Evolutionary conservation across 2,329 filamentous ascomycete species (phyloP).

Genomic region (Hymenoscyphus repandus): DNA sequence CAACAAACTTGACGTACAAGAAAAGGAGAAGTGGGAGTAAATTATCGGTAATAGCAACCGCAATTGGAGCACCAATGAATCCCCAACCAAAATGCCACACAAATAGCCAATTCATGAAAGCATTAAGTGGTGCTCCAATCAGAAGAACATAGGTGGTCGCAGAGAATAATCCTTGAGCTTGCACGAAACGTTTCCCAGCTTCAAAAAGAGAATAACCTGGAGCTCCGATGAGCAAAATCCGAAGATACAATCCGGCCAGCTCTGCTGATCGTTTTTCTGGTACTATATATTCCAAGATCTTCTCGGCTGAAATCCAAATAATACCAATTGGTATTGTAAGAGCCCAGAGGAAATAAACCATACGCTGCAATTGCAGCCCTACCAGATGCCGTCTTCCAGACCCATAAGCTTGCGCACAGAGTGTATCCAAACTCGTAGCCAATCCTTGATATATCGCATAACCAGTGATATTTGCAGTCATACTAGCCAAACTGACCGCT

Average conservation of each 20-base stretch:
- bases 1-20: constrained; percentile 66
- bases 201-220: constrained; percentile 76
- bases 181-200: constrained; percentile 71
- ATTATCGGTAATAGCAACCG: constrained; percentile 70
- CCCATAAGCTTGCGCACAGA: constrained; percentile 91
- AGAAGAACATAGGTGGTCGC: constrained; percentile 74
- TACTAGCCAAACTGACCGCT: constrained; percentile 63
- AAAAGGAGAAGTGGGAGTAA: constrained; percentile 69
- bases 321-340: constrained; percentile 68
- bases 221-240: constrained; percentile 62
- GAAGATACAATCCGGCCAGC: constrained; percentile 69
- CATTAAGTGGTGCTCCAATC: constrained; percentile 70
- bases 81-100: constrained; percentile 67
- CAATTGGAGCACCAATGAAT: constrained; percentile 76
- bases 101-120: constrained; percentile 72
- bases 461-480: constrained; percentile 76
- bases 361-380: constrained; percentile 74
- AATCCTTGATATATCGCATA: constrained; percentile 78
- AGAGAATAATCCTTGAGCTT: constrained; percentile 78
- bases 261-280: constrained; percentile 66
- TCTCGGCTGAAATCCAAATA: constrained; percentile 61
- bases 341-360: constrained; percentile 70
- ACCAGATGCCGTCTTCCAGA: constrained; percentile 87
- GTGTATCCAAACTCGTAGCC: constrained; percentile 83
- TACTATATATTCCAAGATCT: constrained; percentile 60